These are phyloP conservation scores for Pezizomycotina sp. DNA, from an alignment of 2,329 filamentous ascomycete species.

Conservation along the genomic window DNA sequence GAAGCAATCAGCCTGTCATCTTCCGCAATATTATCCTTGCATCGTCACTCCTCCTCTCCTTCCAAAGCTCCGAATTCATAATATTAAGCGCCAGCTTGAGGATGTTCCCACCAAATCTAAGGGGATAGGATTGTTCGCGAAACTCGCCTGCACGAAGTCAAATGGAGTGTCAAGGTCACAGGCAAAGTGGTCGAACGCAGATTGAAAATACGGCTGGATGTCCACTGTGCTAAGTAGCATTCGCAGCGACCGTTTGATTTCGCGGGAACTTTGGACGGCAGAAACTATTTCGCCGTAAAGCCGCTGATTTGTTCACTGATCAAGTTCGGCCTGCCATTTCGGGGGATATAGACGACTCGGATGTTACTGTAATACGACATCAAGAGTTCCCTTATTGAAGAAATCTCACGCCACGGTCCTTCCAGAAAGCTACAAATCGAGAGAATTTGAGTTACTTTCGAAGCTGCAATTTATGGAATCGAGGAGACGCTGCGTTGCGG, in stretches of 20 bases:
- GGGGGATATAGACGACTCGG: slow-evolving; percentile 36
- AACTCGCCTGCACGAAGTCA: slow-evolving; percentile 36
- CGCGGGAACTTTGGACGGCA: slow-evolving; percentile 31
- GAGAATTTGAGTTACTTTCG: slow-evolving; percentile 29
- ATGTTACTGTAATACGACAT: slow-evolving; percentile 37
- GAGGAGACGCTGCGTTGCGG: slow-evolving; percentile 29
- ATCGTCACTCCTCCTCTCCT: slow-evolving; percentile 20
- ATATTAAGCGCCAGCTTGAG: slow-evolving; percentile 34
- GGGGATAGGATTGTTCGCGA: slow-evolving; percentile 34
- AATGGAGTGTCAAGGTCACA: slow-evolving; percentile 34
- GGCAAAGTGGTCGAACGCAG: slow-evolving; percentile 37
- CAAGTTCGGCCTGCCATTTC: slow-evolving; percentile 31
- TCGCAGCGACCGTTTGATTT: slow-evolving; percentile 32
- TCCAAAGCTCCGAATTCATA: slow-evolving; percentile 20
- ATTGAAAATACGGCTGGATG: slow-evolving; percentile 35
- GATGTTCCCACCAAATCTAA: slow-evolving; percentile 37
- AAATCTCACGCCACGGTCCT: slow-evolving; percentile 31
- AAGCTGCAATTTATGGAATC: slow-evolving; percentile 27
- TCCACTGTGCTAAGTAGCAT: slow-evolving; percentile 35
- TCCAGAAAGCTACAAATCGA: slow-evolving; percentile 32
- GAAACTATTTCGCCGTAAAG: slow-evolving; percentile 32
- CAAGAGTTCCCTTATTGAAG: slow-evolving; percentile 34
- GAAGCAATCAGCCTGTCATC: slow-evolving; percentile 36
- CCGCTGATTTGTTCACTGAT: slow-evolving; percentile 36
- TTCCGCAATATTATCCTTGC: slow-evolving; percentile 31